These are phyloP conservation scores for Brassica carinata DNA, from an alignment of 345 rosid species.

Conservation along the genomic window DNA sequence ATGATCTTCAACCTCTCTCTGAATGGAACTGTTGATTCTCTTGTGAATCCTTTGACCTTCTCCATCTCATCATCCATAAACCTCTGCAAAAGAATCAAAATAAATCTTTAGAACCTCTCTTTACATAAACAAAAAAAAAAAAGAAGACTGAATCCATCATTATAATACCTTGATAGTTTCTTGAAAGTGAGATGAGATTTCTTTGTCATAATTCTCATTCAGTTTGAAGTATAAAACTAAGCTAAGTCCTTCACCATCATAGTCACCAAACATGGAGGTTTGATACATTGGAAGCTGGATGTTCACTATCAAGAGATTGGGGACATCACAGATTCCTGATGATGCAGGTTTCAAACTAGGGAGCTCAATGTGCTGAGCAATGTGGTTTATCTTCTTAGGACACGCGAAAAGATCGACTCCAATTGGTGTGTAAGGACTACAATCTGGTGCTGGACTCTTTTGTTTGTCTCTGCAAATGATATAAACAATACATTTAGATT, in stretches of 20 bases:
- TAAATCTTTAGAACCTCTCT: not conserved
- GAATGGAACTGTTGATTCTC: slow-evolving; percentile 61
- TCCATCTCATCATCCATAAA: slow-evolving; percentile 72
- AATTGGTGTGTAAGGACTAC: slow-evolving; percentile 64
- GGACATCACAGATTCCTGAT: slow-evolving; percentile 45
- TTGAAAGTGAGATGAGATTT: slow-evolving; percentile 62
- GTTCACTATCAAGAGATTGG: slow-evolving; percentile 65
- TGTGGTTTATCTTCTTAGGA: slow-evolving; percentile 66
- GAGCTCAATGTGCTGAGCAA: slow-evolving; percentile 61
- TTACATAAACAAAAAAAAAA: not conserved
- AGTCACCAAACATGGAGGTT: slow-evolving; percentile 59
- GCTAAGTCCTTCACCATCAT: slow-evolving; percentile 89
- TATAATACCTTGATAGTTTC: slow-evolving; percentile 69
- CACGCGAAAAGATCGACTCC: slow-evolving; percentile 71
- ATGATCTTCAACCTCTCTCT: slow-evolving; percentile 80
- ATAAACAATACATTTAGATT: not conserved
- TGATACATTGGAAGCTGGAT: slow-evolving; percentile 85
- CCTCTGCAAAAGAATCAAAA: slow-evolving; percentile 48
- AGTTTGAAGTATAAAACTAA: slow-evolving; percentile 68
- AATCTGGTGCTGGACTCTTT: slow-evolving; percentile 63
- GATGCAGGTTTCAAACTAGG: slow-evolving; percentile 47
- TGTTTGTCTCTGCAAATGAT: slow-evolving; percentile 62
- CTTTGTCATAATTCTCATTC: slow-evolving; percentile 57
- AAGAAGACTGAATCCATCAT: not conserved
- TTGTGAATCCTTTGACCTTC: slow-evolving; percentile 65